Conservation (phyloP, 2,329 filamentous ascomycete species). For the Scedosporium aurantiacum region DNA sequence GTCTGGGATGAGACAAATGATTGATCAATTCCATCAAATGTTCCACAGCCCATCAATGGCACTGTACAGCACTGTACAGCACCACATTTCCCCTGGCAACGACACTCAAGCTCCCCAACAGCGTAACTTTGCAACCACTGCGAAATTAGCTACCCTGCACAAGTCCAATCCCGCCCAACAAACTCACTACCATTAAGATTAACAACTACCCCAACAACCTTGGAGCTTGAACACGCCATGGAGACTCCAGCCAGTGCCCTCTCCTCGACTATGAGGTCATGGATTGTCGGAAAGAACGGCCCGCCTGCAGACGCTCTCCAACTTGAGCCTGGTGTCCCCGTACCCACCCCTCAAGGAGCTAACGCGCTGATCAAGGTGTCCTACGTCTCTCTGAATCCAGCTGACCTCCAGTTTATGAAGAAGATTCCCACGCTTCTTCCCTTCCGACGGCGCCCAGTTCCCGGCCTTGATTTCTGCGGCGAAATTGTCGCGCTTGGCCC, state of each 20-base stretch:
- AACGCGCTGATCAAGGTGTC: conserved; percentile 21
- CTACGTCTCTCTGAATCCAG: conserved; percentile 25
- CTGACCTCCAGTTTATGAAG: conserved; percentile 21
- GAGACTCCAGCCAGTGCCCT: neutral
- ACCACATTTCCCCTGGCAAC: too few species aligned
- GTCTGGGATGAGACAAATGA: too few species aligned
- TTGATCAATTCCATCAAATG: too few species aligned
- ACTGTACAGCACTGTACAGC: too few species aligned
- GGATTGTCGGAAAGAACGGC: conserved; percentile 17
- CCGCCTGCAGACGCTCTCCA: conserved; percentile 14
- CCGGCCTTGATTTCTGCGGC: conserved; percentile 23
- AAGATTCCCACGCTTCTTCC: conserved; percentile 19
- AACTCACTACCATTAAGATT: neutral
- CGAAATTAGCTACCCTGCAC: too few species aligned
- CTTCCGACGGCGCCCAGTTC: conserved; percentile 18
- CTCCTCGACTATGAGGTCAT: conserved; percentile 18
- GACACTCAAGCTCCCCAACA: too few species aligned
- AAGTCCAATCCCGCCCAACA: neutral
- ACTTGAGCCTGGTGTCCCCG: conserved; percentile 14
- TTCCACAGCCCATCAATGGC: too few species aligned
- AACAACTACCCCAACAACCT: neutral
- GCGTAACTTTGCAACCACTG: too few species aligned
- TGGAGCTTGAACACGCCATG: neutral
- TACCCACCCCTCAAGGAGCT: conserved; percentile 8
- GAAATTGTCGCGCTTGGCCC: conserved; percentile 20